phyloP scores from a whole-genome alignment of 495 filamentous ascomycete species.

The Penicillium malachiteum region DNA sequence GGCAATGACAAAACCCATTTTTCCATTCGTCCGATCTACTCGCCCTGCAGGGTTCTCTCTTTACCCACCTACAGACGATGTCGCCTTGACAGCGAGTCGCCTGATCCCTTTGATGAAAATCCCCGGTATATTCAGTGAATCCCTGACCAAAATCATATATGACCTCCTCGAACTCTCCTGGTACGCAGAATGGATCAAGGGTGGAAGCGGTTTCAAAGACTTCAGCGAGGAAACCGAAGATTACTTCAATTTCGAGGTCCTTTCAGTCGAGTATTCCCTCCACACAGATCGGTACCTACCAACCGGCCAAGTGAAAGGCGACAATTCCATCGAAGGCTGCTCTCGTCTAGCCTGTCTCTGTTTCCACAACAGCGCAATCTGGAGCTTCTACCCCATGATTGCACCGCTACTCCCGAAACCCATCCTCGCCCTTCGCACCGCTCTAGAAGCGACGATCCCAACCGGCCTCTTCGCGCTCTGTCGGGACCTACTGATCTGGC shows the following conservation, averaged over 20 bases:
- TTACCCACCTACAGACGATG: conserved; percentile 35
- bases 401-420: conserved; percentile 41
- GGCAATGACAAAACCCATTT: conserved; percentile 45
- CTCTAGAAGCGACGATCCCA: conserved; percentile 37
- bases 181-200: conserved; percentile 47
- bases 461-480: conserved; percentile 37
- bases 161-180: conserved; percentile 41
- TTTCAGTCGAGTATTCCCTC: conserved; percentile 44
- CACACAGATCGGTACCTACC: conserved; percentile 54
- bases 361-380: conserved; percentile 48
- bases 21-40: conserved; percentile 41
- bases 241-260: conserved; percentile 49
- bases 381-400: conserved; percentile 46
- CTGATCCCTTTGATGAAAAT: conserved; percentile 38
- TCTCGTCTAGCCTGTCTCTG: conserved; percentile 42
- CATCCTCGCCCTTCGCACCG: conserved; percentile 37
- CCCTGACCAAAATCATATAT: conserved; percentile 34
- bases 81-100: conserved; percentile 35
- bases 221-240: conserved; percentile 43
- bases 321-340: conserved; percentile 46
- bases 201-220: conserved; percentile 28
- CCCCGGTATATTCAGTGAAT: conserved; percentile 39
- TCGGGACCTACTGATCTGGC: conserved; percentile 42
- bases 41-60: conserved; percentile 39
- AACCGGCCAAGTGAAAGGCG: conserved; percentile 59